A percentile compares a stretch with the other conserved stretches of the same genome.
These are phyloP conservation scores for Acer campestre DNA, from an alignment of 345 rosid species.

Conservation along the genomic window DNA sequence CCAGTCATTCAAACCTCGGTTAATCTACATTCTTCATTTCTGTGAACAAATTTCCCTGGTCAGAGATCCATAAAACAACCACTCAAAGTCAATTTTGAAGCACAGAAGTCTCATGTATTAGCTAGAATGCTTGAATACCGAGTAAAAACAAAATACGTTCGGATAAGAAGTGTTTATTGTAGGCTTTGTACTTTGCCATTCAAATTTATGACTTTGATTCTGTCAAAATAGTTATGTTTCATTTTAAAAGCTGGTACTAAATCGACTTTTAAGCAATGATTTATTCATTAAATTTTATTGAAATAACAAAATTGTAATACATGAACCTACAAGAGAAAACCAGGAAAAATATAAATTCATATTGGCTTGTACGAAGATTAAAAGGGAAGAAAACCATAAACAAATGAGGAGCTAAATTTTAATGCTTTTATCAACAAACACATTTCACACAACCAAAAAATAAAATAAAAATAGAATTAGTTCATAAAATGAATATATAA, in stretches of 20 bases:
- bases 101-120: neutral
- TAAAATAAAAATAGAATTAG: no score
- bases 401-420: neutral
- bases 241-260: neutral
- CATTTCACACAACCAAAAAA: neutral
- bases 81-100: neutral
- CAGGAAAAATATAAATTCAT: neutral
- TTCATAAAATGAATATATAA: no score
- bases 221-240: neutral
- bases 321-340: neutral
- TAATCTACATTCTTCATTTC: no score
- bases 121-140: neutral
- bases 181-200: neutral
- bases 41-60: neutral
- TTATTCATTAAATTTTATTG: neutral
- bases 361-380: neutral
- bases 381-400: neutral
- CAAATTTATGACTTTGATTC: neutral
- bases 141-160: neutral
- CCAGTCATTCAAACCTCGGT: no score
- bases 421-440: neutral
- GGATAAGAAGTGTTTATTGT: no score
- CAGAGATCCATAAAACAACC: neutral
- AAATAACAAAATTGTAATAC: neutral
- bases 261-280: neutral